Base-by-base conservation (phyloP, 2,329 filamentous ascomycete species). In the Talaromyces sp. region DNA sequence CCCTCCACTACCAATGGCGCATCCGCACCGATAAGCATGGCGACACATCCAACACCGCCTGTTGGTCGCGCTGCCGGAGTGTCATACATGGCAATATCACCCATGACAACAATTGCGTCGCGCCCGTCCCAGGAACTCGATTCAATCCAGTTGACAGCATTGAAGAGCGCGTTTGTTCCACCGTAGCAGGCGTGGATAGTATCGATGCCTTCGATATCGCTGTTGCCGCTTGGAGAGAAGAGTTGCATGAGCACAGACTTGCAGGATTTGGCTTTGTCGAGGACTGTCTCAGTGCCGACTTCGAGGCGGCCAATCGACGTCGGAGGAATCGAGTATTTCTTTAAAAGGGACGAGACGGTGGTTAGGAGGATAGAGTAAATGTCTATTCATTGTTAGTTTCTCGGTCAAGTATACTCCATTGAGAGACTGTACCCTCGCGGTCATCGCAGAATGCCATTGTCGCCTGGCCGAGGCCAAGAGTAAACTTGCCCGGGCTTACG, bases 361-460 rank as follows among this genome's bases (percentile, higher is more conserved):
- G 91, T 95, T 70, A 95, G 83, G 74, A 89, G 83, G 74, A 95
- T 85, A 52, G 91, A 95, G 84, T 94, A 95, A 80, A 94, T 94
- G 76, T 94, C 91, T 94, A 64, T 28, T 57, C 2, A 9, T 10
- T 56, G 63, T 56, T 34, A 57, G 60, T 34, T 27, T 47, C 44
- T 23, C 3, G 8, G 14, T 5, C 36, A 40, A 40, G 18, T 27
- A 9, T 27, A 5, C 44, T 47, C 4, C 10, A 47, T 47, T 47
- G 44, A 47, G 44, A 47, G 18, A 47, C 18, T 27, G 18, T 76
- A 92, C 90, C 90, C 82, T 95, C 91, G 74, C 90, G 87, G 75
- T 95, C 91, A 78, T 94, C 91, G 77, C 91, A 94, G 81, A 95
- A 95, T 82, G 87, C 88, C 91, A 94, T 95, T 82, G 90, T 91